Evolutionary conservation across 2,329 filamentous ascomycete genomes (phyloP).

Genomic region (Talaromyces sp.): DNA sequence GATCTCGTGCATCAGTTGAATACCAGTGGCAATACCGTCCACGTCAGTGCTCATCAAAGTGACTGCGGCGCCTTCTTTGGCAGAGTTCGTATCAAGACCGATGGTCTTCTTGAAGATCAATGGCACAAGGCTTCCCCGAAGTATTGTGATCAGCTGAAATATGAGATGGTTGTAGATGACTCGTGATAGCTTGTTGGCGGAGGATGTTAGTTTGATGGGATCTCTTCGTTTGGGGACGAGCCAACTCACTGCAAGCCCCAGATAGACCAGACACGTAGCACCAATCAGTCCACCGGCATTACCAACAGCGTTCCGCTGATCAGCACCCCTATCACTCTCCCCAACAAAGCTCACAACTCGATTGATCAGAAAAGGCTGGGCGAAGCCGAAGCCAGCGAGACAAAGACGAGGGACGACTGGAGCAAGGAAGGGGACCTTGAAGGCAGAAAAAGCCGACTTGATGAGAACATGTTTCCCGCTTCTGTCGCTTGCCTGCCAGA

Average conservation of each 20-base stretch:
- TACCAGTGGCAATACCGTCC: constrained; percentile 2
- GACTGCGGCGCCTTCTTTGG: constrained; percentile 1
- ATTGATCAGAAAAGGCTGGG: constrained; percentile 20
- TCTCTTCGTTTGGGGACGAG: no score
- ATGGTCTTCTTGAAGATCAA: constrained; percentile 5
- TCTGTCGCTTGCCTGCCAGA: neutral
- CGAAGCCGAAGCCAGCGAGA: constrained; percentile 15
- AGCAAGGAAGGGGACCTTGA: constrained; percentile 8
- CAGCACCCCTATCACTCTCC: constrained; percentile 1
- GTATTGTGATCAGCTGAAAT: constrained; percentile 6
- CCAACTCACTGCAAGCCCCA: constrained; percentile 7
- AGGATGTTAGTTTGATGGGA: no score
- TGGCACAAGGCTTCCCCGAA: constrained; percentile 2
- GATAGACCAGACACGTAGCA: constrained; percentile 5
- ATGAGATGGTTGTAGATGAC: neutral
- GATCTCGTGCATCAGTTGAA: constrained; percentile 18
- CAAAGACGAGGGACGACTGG: constrained; percentile 16
- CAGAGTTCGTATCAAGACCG: neutral
- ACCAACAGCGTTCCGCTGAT: neutral
- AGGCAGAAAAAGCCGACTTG: neutral
- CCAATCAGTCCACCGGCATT: constrained; percentile 7
- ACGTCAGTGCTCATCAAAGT: constrained; percentile 8
- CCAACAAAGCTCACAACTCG: constrained; percentile 16
- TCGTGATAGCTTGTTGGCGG: no score
- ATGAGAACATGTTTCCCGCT: constrained; percentile 4